Percentiles rank a stretch among this genome's conserved stretches.
phyloP scores from a whole-genome alignment of 139 green algal species.

The Chlamydomonas schloesseri region DNA sequence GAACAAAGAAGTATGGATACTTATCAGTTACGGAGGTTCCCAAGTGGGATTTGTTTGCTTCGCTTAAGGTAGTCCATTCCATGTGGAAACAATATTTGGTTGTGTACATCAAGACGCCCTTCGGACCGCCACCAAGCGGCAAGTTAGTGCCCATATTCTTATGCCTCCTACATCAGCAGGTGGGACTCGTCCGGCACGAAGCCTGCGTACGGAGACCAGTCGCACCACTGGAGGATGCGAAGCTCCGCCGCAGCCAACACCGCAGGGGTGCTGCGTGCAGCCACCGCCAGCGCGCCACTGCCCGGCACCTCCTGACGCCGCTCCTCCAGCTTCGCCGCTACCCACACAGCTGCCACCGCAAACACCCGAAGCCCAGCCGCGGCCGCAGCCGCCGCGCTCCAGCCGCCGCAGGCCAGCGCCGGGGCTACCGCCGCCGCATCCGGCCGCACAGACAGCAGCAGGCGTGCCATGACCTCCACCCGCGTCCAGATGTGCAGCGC shows the following conservation, averaged over 20 bases:
- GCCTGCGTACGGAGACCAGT: conserved; percentile 9
- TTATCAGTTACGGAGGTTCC: too few species aligned
- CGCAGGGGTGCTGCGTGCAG: neutral
- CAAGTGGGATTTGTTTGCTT: too few species aligned
- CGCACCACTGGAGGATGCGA: conserved; percentile 17
- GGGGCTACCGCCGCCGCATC: neutral
- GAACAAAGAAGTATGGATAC: too few species aligned
- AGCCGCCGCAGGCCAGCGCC: neutral
- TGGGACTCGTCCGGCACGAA: conserved; percentile 1
- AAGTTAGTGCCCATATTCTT: too few species aligned
- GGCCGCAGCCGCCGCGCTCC: neutral
- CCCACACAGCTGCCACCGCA: conserved; percentile 2
- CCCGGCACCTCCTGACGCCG: neutral
- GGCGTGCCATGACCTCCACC: neutral
- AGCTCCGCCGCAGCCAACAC: conserved; percentile 5
- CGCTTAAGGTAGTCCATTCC: too few species aligned
- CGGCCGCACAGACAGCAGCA: neutral
- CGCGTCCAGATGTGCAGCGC: conserved; percentile 31
- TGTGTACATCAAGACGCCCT: too few species aligned
- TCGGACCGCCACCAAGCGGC: too few species aligned
- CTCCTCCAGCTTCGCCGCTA: conserved; percentile 25
- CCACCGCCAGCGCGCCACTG: neutral
- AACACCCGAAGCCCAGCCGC: neutral
- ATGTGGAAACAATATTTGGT: too few species aligned
- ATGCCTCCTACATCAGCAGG: too few species aligned